Base-by-base conservation (phyloP, 305 asterid genomes). In the Fraxinus ornus region DNA sequence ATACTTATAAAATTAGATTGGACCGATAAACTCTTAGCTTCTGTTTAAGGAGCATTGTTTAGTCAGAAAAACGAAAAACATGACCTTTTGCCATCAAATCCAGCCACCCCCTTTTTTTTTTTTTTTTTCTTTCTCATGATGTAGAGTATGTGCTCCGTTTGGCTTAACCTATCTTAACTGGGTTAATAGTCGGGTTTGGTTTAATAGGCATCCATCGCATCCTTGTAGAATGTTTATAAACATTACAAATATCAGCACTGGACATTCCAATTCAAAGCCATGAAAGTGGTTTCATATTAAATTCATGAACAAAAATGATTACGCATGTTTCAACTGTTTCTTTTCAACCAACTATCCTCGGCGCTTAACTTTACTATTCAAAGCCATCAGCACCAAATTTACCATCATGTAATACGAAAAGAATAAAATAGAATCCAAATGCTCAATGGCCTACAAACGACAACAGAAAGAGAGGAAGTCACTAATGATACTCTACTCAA, bases 351-450 rank as follows among this genome's bases (percentile, higher is more conserved):
- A 55, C 49, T 72, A 80, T 35, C 78, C 73, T 79, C 8, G 15
- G 83, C 76, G 75, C 83, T 15, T 76, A 78, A 78, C 82, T 80
- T 52, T 49, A 78, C 71, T 44, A 17, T 75, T 84, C 41, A 8
- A 82, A 78, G 83, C 76, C 84, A 80, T 47, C 81, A 68, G 80
- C 80, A 82, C 84, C 81, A 35, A 3, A 28, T 66, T 44, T 77
- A 28, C 55, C 81, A 66, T 26, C 60, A 17, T 36, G 84, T 79
- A 60, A 41, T 44, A 32, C 79, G 73, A 10, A 72, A 44, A 36
- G 0, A 13, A 75, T 37, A 37, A 37, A 37, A 37, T 37, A 37
- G 12, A 76, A 79, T 32, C 62, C 33, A 82, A 79, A 57, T 64
- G 37, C 76, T 28, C 36, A 22, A 77, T 71, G 17, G 60, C 79